Base-by-base conservation (phyloP, 345 rosid species). In the Viola odorata region DNA sequence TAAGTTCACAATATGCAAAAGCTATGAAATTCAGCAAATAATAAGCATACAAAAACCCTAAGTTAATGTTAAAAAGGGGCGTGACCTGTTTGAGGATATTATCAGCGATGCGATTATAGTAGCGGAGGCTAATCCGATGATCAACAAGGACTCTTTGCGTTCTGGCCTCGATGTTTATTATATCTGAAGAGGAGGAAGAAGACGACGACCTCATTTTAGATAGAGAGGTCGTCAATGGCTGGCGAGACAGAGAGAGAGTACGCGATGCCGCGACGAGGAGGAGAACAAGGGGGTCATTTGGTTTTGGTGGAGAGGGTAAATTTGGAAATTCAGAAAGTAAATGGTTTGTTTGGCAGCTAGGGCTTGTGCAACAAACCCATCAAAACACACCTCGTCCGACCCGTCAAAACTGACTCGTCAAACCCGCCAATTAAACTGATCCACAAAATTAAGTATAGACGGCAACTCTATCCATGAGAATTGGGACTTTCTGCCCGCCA, bases 1-100 rank as follows among this genome's bases (percentile, higher is more conserved):
- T 23, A 23, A 23, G 32, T 23, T 23, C 2, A 23, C 32, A 23
- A 23, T 23, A 23, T 23, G 32, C 32, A 23, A 23, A 23, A 23
- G 32, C 32, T 23, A 23, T 23, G 32, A 23, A 23, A 23, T 23
- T 23, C 32, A 23, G 32, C 32, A 23, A 23, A 23, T 23, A 23
- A 23, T 23, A 48, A 38, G n/a, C 57, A 47, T 5, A 32, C 4
- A 23, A 23, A 51, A 32, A 5, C 45, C 37, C 23, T 36, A 49
- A 40, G 15, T 38, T 17, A 58, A 37, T 12, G 16, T 45, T 4
- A 8, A 36, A 41, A 12, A 4, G 37, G 44, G 7, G 12, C 37
- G 38, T 8, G 16, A 92, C 99, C 96, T 94, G 96, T 75, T 75
- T 90, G 70, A 94, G 96, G 71, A 94, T 80, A 41, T 90, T 94